These are phyloP conservation scores for Jatropha podagrica DNA, from an alignment of 441 rosid species.

Conservation along the genomic window DNA sequence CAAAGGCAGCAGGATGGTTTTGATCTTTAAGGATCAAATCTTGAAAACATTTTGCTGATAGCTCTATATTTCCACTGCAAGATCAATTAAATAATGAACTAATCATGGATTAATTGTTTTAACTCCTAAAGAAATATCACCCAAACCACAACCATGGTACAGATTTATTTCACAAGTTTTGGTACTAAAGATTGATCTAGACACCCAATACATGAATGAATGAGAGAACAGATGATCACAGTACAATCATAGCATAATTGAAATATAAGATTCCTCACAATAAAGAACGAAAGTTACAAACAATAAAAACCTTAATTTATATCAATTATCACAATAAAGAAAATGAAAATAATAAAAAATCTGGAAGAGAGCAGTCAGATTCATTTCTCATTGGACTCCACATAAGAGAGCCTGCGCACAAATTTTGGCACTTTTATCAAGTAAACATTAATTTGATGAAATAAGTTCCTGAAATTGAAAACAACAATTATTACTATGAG, in stretches of 20 bases:
- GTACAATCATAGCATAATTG: not conserved
- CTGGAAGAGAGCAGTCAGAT: not conserved
- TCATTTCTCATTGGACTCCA: not conserved
- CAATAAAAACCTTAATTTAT: not conserved
- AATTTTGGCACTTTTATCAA: not conserved
- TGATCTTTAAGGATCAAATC: constrained; percentile 84
- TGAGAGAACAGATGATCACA: not conserved
- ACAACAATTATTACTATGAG: not conserved
- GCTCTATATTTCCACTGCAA: constrained; percentile 76
- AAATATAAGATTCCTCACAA: not conserved
- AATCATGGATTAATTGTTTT: not conserved
- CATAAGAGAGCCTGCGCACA: too few species aligned
- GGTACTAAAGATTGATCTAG: not conserved
- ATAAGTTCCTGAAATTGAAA: not conserved
- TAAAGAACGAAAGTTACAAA: not conserved
- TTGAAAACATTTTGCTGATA: constrained; percentile 82
- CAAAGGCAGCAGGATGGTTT: constrained; percentile 82
- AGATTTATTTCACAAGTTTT: not conserved
- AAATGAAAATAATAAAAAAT: not conserved
- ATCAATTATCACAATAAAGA: not conserved
- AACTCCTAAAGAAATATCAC: constrained; percentile 6
- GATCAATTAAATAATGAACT: constrained; percentile 15
- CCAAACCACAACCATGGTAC: not conserved
- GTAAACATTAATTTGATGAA: not conserved
- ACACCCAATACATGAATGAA: not conserved